Evolutionary conservation across 2,329 filamentous ascomycete species (phyloP).

Genomic region (Onygena corvina): DNA sequence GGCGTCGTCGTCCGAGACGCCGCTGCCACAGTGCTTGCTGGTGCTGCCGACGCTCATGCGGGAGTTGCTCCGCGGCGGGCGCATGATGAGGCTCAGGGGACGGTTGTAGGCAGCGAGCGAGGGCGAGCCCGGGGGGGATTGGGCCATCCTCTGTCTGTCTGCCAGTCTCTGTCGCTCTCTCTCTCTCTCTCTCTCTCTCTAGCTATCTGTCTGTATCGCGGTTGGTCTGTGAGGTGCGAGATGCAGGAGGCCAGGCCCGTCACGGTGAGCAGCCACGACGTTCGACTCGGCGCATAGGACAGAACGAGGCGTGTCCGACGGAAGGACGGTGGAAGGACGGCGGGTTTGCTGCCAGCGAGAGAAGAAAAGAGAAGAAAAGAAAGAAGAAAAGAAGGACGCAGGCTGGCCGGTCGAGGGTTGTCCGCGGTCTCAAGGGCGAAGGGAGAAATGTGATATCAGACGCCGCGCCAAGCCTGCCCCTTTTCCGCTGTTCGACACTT

Average conservation of each 20-base stretch:
- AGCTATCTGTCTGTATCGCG: constrained; percentile 12
- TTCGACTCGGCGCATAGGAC: neutral
- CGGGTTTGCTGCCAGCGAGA: neutral
- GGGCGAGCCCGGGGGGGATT: constrained; percentile 58
- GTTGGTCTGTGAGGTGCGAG: constrained; percentile 1
- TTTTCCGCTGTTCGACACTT: too few relatives aligned
- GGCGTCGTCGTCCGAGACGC: constrained; percentile 77
- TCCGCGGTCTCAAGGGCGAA: constrained; percentile 11
- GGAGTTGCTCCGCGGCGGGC: constrained; percentile 65
- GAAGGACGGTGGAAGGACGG: neutral
- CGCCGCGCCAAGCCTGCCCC: too few relatives aligned
- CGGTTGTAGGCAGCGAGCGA: constrained; percentile 43
- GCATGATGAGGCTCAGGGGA: constrained; percentile 70
- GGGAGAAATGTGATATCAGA: constrained; percentile 3
- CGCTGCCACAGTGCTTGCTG: constrained; percentile 57
- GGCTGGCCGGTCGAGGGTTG: constrained; percentile 13
- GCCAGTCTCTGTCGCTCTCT: neutral
- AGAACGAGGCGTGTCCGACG: neutral
- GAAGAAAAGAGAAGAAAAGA: neutral
- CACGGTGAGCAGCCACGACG: constrained; percentile 5
- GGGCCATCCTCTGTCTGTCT: constrained; percentile 42
- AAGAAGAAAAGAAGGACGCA: constrained; percentile 13
- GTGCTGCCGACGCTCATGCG: constrained; percentile 62
- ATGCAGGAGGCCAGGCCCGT: neutral
- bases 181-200: constrained; percentile 9